Evolutionary conservation across 2,329 filamentous ascomycete species (phyloP).

Genomic region (Tolypocladium ovalisporum): DNA sequence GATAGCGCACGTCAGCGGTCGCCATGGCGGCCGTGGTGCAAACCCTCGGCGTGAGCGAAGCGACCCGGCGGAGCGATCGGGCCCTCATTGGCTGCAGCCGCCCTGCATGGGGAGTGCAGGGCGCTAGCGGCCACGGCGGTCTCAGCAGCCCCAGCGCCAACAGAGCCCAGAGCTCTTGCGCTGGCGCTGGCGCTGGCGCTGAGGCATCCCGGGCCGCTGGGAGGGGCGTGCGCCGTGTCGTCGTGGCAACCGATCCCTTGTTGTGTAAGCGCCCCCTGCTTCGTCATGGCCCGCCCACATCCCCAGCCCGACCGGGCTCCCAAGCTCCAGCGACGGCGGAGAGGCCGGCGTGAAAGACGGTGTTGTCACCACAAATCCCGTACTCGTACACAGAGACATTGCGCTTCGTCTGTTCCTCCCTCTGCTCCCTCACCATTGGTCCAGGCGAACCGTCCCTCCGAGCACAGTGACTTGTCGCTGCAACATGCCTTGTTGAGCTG

Average conservation of each 20-base stretch:
- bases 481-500: neutral
- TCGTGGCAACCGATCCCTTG: conserved; percentile 9
- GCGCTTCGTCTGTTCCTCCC: neutral
- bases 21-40: conserved; percentile 4
- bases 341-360: neutral
- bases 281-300: neutral
- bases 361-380: neutral
- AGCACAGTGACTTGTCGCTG: neutral
- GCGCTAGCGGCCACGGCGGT: neutral
- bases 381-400: neutral
- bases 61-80: neutral
- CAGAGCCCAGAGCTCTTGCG: neutral
- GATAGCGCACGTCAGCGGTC: conserved; percentile 2
- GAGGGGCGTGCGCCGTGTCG: neutral
- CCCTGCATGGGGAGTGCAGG: neutral
- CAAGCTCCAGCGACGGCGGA: neutral
- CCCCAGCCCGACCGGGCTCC: neutral
- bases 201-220: no score
- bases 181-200: neutral
- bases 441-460: neutral
- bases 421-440: neutral
- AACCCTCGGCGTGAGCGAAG: neutral
- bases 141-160: neutral
- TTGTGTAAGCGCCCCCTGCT: conserved; percentile 6
- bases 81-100: neutral